These are phyloP conservation scores for Penicillium nucicola DNA, from an alignment of 495 filamentous ascomycete species.

Conservation along the genomic window DNA sequence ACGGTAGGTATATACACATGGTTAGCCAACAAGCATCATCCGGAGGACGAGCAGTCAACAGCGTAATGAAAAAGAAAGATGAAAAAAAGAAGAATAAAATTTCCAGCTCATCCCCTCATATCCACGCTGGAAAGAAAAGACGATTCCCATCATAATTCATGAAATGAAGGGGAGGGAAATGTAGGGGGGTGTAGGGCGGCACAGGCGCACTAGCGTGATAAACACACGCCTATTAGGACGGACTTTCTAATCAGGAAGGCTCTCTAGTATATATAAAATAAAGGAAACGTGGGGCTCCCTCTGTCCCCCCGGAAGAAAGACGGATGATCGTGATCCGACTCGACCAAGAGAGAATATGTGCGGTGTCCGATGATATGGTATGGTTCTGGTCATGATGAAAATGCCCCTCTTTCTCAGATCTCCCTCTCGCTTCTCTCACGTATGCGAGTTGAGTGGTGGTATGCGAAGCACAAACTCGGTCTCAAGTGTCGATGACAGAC, in stretches of 20 bases:
- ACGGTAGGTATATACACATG: slow-evolving; percentile 19
- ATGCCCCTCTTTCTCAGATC: not conserved
- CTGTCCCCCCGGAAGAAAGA: slow-evolving; percentile 6
- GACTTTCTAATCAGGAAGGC: slow-evolving; percentile 14
- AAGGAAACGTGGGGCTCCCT: slow-evolving; percentile 6
- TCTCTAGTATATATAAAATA: slow-evolving; percentile 24
- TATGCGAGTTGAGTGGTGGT: not conserved
- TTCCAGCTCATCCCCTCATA: slow-evolving; percentile 11
- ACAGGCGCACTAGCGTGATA: slow-evolving; percentile 4
- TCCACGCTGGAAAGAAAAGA: slow-evolving; percentile 8
- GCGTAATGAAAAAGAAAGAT: slow-evolving; percentile 1
- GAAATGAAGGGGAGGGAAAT: slow-evolving; percentile 10
- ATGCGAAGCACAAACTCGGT: not conserved
- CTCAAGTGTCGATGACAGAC: slow-evolving; percentile 1
- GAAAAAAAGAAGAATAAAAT: slow-evolving; percentile 1
- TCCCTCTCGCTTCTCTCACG: not conserved
- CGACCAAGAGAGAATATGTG: slow-evolving; percentile 1
- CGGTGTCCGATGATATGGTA: slow-evolving; percentile 1
- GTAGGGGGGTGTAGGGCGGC: not conserved
- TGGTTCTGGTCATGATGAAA: slow-evolving; percentile 2
- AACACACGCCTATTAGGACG: slow-evolving; percentile 19
- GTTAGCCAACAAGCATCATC: not conserved
- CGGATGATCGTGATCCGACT: not conserved
- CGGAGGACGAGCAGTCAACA: not conserved
- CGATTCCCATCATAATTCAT: slow-evolving; percentile 28